phyloP scores from a whole-genome alignment of 2,329 filamentous ascomycete genomes.

The Cucurbitaria berberidis region DNA sequence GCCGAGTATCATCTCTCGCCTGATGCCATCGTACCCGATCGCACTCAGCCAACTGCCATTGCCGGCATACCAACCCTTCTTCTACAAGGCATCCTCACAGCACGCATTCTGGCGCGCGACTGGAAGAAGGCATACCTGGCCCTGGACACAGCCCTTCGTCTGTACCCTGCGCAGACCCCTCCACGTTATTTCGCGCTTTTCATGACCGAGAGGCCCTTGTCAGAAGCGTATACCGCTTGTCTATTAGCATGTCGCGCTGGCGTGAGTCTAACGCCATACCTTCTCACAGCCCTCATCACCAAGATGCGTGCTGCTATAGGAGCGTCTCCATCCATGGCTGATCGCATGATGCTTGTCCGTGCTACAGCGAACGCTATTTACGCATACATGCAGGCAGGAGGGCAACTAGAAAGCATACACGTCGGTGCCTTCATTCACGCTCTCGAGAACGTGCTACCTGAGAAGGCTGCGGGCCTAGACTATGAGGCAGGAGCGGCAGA shows the following conservation, averaged over 20 bases:
- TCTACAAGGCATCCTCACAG: constrained; percentile 57
- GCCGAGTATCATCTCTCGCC: constrained; percentile 56
- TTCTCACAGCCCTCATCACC: constrained; percentile 43
- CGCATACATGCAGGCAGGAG: constrained; percentile 51
- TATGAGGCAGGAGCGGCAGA: constrained; percentile 23
- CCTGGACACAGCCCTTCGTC: constrained; percentile 56
- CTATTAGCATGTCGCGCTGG: constrained; percentile 57
- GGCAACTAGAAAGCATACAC: constrained; percentile 42
- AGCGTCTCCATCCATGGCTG: constrained; percentile 18
- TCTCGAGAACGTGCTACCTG: constrained; percentile 39
- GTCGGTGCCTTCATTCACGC: constrained; percentile 47
- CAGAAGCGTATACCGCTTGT: constrained; percentile 57
- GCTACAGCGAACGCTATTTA: constrained; percentile 53
- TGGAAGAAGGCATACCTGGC: constrained; percentile 58
- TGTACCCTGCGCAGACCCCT: constrained; percentile 53
- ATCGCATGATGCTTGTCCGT: constrained; percentile 37
- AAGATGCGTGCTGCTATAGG: constrained; percentile 37
- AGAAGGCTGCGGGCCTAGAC: constrained; percentile 18
- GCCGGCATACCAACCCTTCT: constrained; percentile 51
- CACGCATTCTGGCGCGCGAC: constrained; percentile 54
- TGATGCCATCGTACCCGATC: constrained; percentile 55
- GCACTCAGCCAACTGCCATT: constrained; percentile 40
- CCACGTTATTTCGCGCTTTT: constrained; percentile 54
- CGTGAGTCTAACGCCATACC: constrained; percentile 35
- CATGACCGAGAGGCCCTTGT: constrained; percentile 52